Conservation (phyloP, 2,329 filamentous ascomycete species). For the Leptographium lundbergii region DNA sequence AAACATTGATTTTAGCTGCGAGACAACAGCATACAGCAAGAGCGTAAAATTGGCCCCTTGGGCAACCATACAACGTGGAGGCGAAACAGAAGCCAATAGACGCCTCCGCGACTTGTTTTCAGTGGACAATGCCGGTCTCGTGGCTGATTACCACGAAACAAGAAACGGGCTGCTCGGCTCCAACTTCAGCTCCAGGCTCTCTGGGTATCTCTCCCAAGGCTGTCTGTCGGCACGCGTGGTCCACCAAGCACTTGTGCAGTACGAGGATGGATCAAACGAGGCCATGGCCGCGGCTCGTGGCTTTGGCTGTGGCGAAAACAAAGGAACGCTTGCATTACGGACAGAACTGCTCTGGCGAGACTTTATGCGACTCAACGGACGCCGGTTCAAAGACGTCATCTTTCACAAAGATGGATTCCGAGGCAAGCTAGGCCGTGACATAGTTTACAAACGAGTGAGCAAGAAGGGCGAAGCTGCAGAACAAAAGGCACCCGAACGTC, state of each 20-base stretch:
- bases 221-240: constrained; percentile 62
- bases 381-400: constrained; percentile 53
- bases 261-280: constrained; percentile 49
- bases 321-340: constrained; percentile 55
- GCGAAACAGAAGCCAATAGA: constrained; percentile 46
- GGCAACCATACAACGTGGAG: constrained; percentile 56
- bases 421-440: constrained; percentile 3
- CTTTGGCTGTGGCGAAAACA: constrained; percentile 59
- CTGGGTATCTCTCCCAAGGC: constrained; percentile 59
- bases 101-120: constrained; percentile 49
- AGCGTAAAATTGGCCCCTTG: constrained; percentile 22
- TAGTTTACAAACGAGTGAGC: neutral
- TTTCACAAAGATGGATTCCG: constrained; percentile 56
- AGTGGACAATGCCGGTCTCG: constrained; percentile 32
- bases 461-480: neutral
- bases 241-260: constrained; percentile 51
- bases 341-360: constrained; percentile 70
- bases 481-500: neutral
- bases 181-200: constrained; percentile 66
- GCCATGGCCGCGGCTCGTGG: constrained; percentile 31
- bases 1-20: no score
- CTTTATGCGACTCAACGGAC: constrained; percentile 65
- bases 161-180: constrained; percentile 58
- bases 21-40: constrained; percentile 9
- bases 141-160: constrained; percentile 54